phyloP scores from a whole-genome alignment of 2,329 filamentous ascomycete species.

The Pestalotiopsis sp. region DNA sequence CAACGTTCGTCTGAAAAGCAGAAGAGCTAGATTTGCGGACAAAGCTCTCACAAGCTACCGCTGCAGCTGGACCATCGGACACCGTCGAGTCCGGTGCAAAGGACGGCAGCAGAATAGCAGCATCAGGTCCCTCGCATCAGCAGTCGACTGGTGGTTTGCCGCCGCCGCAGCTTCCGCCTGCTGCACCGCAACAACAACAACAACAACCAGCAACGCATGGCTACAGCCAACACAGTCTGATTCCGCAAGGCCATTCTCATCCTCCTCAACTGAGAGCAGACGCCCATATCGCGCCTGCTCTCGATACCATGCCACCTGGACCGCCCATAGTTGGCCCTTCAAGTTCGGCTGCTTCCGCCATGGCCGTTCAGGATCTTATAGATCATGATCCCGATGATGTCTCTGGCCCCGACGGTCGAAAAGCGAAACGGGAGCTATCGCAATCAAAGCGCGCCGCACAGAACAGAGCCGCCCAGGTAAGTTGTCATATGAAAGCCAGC shows the following conservation, averaged over 20 bases:
- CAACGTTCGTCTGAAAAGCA: conserved; percentile 1
- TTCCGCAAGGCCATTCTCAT: conserved; percentile 28
- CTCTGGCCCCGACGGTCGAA: conserved; percentile 58
- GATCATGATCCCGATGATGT: conserved; percentile 35
- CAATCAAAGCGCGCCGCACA: conserved; percentile 96
- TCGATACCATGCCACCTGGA: conserved; percentile 36
- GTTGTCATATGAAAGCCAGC: conserved; percentile 31
- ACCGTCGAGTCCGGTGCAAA: conserved; percentile 21
- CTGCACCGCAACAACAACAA: conserved; percentile 22
- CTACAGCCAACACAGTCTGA: conserved; percentile 25
- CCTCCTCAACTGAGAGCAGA: conserved; percentile 30
- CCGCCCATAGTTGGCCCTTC: conserved; percentile 31
- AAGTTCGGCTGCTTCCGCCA: conserved; percentile 19
- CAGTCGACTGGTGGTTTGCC: neutral
- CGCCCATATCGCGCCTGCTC: conserved; percentile 21
- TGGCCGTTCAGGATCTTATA: conserved; percentile 34
- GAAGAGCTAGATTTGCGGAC: conserved; percentile 26
- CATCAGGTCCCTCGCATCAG: conserved; percentile 21
- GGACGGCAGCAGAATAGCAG: conserved; percentile 15
- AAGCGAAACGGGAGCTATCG: conserved; percentile 88
- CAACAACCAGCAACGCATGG: conserved; percentile 23
- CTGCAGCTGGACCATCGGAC: conserved; percentile 21
- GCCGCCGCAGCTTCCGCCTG: conserved; percentile 9
- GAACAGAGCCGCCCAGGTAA: conserved; percentile 94
- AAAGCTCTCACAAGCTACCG: conserved; percentile 24